Percentiles rank a stretch among this genome's conserved stretches.
Evolutionary conservation across 2,329 filamentous ascomycete genomes (phyloP).

Genomic region (Fusarium tanahbumbuense): DNA sequence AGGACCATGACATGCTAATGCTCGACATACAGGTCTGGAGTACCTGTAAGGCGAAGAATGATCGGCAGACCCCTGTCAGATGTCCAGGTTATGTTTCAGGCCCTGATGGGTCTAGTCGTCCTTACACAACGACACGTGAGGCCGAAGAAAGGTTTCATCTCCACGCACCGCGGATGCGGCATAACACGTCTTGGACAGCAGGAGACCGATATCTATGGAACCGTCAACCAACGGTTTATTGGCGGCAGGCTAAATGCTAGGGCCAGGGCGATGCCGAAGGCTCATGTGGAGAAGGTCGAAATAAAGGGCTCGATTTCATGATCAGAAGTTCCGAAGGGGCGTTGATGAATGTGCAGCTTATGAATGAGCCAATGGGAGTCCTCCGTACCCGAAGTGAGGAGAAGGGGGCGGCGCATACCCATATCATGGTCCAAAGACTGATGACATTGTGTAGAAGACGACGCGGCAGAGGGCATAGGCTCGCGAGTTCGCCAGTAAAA

Average conservation of each 20-base stretch:
- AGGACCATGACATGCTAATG: slow-evolving; percentile 32
- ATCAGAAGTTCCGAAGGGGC: slow-evolving; percentile 39
- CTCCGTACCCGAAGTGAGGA: slow-evolving; percentile 47
- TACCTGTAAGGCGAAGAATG: slow-evolving; percentile 30
- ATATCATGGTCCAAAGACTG: slow-evolving; percentile 30
- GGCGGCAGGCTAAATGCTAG: slow-evolving; percentile 25
- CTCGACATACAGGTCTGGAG: slow-evolving; percentile 27
- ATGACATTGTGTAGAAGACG: slow-evolving; percentile 26
- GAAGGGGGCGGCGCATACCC: slow-evolving; percentile 36
- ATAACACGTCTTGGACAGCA: slow-evolving; percentile 38
- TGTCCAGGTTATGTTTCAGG: slow-evolving; percentile 44
- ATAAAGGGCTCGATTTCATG: slow-evolving; percentile 34
- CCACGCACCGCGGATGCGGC: slow-evolving; percentile 43
- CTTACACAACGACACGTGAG: slow-evolving; percentile 46
- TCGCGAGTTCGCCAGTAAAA: slow-evolving; percentile 38
- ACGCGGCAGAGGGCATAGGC: slow-evolving; percentile 34
- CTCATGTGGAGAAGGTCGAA: slow-evolving; percentile 33
- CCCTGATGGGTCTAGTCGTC: slow-evolving; percentile 28
- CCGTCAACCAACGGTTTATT: slow-evolving; percentile 27
- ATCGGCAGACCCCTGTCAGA: slow-evolving; percentile 40
- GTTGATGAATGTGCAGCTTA: slow-evolving; percentile 38
- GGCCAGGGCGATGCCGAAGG: slow-evolving; percentile 29
- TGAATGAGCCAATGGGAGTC: slow-evolving; percentile 45
- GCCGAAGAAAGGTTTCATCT: slow-evolving; percentile 45
- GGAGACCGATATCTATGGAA: slow-evolving; percentile 29